Base-by-base conservation (phyloP, 116 monocot genomes). In the Trichopus zeylanicus region DNA sequence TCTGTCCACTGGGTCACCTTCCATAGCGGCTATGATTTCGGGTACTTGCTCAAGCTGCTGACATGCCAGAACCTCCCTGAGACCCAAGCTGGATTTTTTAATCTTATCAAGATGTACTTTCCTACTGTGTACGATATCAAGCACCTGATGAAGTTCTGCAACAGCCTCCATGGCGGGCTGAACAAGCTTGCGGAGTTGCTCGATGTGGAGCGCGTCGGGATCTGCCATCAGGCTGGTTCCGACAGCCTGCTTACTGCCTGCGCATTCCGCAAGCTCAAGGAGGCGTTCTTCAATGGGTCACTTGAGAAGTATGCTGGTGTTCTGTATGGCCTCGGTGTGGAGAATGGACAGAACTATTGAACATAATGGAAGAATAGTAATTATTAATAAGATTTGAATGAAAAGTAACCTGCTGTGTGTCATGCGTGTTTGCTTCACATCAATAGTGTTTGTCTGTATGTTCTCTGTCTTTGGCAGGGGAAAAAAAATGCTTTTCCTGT, bases 101-200 rank as follows among this genome's bases (percentile, higher is more conserved):
- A 54, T 15, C 64, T 83, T 21, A 80, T 88, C 33, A 79, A 72
- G 10, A 74, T 80, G 2, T 88, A 83, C 55, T 88, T 88, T 59
- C 88, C 88, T 0, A 68, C 37, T 7, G 37, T 88, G 0, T 88
- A 88, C 15, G 88, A 88, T 31, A 74, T 88, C 59, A 88, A 88
- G 62, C 80, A 88, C 61, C 70, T 88, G 29, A 83, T 83, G 83
- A 83, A 77, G 65, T 88, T 88, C 70, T 83, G 76, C 71, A 80
- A 83, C 55, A 83, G 83, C 57, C 65, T 88, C 33, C 80, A 88
- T 29, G 88, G 88, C 0, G 88, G 88, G 20, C 64, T 88, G 34
- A 88, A 76, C 71, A 88, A 80, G 68, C 76, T 81, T 20, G 80
- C 80, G 0, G 80, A 81, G 75, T 56, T 81, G 33, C 71, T 81